A percentile compares a stretch with the other conserved stretches of the same genome.
phyloP scores from a whole-genome alignment of 208 protist species.

The Trypanosoma cruzi region DNA sequence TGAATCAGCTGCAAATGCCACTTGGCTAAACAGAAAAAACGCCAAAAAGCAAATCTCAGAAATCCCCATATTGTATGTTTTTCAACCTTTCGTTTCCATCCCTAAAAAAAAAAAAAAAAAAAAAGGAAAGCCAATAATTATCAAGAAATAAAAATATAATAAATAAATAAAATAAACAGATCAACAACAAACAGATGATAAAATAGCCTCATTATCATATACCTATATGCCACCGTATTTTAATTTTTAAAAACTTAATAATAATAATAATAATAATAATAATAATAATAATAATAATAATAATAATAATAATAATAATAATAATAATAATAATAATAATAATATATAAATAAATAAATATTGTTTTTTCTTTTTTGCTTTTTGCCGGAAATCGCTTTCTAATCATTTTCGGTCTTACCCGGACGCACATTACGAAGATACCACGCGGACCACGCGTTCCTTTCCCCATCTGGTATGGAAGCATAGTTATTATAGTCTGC shows the following conservation, averaged over 20 bases:
- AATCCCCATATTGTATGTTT: neutral
- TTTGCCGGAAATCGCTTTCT: neutral
- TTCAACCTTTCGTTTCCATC: neutral
- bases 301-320: too few species aligned
- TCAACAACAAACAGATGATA: too few species aligned
- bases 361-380: too few species aligned
- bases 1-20: slow-evolving; percentile 11
- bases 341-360: too few species aligned
- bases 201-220: too few species aligned
- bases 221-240: too few species aligned
- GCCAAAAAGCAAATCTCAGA: slow-evolving; percentile 14
- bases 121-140: neutral
- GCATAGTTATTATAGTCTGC: slow-evolving; percentile 75
- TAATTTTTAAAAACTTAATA: too few species aligned
- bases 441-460: slow-evolving; percentile 73
- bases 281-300: too few species aligned
- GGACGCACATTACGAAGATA: slow-evolving; percentile 69
- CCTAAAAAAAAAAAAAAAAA: neutral
- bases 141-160: neutral
- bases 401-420: slow-evolving; percentile 12
- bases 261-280: too few species aligned
- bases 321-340: too few species aligned
- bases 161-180: slow-evolving; percentile 4
- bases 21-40: slow-evolving; percentile 26
- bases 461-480: slow-evolving; percentile 62